phyloP scores from a whole-genome alignment of 805 yeast species.

The Ogataea paraovalis region DNA sequence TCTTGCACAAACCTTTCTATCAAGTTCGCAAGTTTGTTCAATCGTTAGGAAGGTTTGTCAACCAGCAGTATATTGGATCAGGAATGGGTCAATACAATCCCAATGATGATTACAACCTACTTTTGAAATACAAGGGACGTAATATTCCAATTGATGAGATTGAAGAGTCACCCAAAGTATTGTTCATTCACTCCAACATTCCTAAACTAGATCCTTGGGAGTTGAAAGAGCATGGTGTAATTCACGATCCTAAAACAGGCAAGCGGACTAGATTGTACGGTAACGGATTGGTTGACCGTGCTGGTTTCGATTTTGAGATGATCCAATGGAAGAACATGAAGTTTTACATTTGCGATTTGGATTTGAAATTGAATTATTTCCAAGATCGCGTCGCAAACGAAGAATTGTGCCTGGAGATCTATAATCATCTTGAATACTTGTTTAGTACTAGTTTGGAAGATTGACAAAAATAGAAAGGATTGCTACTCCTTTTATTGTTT shows the following conservation, averaged over 20 bases:
- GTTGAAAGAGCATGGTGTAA: constrained; percentile 39
- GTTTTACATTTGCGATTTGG: constrained; percentile 47
- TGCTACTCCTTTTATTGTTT: too few species aligned
- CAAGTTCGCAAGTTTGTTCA: constrained; percentile 53
- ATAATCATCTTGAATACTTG: constrained; percentile 41
- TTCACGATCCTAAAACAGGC: constrained; percentile 37
- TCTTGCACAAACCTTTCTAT: constrained; percentile 54
- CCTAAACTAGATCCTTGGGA: constrained; percentile 65
- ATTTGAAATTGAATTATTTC: constrained; percentile 42
- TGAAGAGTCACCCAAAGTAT: constrained; percentile 28
- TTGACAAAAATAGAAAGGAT: not conserved
- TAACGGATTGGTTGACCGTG: constrained; percentile 45
- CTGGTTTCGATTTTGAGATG: constrained; percentile 55
- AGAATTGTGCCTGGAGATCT: constrained; percentile 49
- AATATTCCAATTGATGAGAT: constrained; percentile 7
- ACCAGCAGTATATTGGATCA: constrained; percentile 52
- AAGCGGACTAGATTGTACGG: constrained; percentile 57
- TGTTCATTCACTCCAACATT: constrained; percentile 63
- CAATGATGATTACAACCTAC: constrained; percentile 46
- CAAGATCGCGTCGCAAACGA: constrained; percentile 33
- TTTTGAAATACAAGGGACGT: constrained; percentile 21
- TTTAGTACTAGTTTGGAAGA: constrained; percentile 8
- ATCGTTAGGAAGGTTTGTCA: constrained; percentile 49
- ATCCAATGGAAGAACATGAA: constrained; percentile 59
- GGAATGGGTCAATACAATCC: constrained; percentile 80